Evolutionary conservation across 345 rosid species (phyloP).

Genomic region (Moricandia moricandioides): DNA sequence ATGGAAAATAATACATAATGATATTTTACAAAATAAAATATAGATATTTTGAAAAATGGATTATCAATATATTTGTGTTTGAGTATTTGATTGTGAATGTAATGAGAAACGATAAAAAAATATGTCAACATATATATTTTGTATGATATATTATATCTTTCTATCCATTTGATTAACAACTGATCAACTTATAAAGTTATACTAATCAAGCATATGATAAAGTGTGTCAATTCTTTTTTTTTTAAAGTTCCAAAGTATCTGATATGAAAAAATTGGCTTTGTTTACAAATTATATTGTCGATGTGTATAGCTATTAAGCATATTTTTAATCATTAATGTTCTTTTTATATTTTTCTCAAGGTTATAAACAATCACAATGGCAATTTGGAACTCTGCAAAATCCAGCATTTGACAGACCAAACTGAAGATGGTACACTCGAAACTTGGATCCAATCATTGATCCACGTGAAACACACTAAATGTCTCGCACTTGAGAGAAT

Average conservation of each 20-base stretch:
- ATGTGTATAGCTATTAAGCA: not conserved
- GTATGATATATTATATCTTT: not conserved
- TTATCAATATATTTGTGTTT: not conserved
- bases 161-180: not conserved
- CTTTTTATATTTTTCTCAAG: not conserved
- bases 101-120: not conserved
- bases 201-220: not conserved
- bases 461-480: not conserved
- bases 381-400: not conserved
- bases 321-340: not conserved
- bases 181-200: not conserved
- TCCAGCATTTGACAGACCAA: not conserved
- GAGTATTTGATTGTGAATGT: not conserved
- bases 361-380: conserved; percentile 14
- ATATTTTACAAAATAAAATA: not conserved
- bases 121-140: not conserved
- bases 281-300: not conserved
- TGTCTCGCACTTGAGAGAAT: not conserved
- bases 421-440: not conserved
- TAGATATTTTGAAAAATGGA: not conserved
- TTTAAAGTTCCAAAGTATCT: not conserved
- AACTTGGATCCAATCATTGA: conserved; percentile 4
- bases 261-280: not conserved
- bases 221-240: not conserved
- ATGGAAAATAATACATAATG: not conserved